Evolutionary conservation across 2,329 filamentous ascomycete species (phyloP).

Genomic region (Exophiala aquamarina): DNA sequence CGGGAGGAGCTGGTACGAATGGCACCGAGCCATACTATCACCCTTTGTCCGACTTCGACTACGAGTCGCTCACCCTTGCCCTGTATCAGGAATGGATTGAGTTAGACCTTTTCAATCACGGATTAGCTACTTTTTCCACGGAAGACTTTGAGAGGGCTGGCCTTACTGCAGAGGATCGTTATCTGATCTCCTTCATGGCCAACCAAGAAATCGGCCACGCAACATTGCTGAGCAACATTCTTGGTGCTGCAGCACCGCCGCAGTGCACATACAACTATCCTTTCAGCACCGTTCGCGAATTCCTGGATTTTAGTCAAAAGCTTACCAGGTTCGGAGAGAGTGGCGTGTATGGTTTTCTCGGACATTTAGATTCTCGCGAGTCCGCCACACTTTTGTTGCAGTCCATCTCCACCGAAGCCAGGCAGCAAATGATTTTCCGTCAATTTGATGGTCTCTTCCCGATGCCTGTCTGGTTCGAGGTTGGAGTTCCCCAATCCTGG

Average conservation of each 20-base stretch:
- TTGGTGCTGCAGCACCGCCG: conserved; percentile 67
- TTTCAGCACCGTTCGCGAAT: conserved; percentile 71
- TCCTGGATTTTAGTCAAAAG: conserved; percentile 81
- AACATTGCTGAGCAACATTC: conserved; percentile 74
- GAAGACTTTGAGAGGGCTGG: conserved; percentile 69
- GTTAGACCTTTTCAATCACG: conserved; percentile 77
- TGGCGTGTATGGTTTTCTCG: conserved; percentile 77
- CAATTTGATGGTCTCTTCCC: conserved; percentile 78
- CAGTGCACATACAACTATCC: conserved; percentile 85
- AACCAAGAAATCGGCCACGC: conserved; percentile 77
- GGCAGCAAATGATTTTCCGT: conserved; percentile 81
- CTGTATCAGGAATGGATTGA: conserved; percentile 85
- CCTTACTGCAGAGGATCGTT: conserved; percentile 67
- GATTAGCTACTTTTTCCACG: conserved; percentile 66
- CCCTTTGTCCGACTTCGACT: conserved; percentile 80
- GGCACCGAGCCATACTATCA: conserved; percentile 55
- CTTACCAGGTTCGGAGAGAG: conserved; percentile 79
- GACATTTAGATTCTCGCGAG: conserved; percentile 73
- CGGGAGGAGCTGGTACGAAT: conserved; percentile 74
- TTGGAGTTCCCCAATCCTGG: conserved; percentile 80
- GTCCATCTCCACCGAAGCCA: conserved; percentile 74
- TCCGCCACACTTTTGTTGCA: conserved; percentile 72
- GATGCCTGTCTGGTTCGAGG: conserved; percentile 80
- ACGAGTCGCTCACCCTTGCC: conserved; percentile 70
- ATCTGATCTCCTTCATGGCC: conserved; percentile 73